A percentile compares a stretch with the other conserved stretches of the same genome.
Evolutionary conservation across 306 rosid species (phyloP).

Genomic region (Pterocarpus santalinus): DNA sequence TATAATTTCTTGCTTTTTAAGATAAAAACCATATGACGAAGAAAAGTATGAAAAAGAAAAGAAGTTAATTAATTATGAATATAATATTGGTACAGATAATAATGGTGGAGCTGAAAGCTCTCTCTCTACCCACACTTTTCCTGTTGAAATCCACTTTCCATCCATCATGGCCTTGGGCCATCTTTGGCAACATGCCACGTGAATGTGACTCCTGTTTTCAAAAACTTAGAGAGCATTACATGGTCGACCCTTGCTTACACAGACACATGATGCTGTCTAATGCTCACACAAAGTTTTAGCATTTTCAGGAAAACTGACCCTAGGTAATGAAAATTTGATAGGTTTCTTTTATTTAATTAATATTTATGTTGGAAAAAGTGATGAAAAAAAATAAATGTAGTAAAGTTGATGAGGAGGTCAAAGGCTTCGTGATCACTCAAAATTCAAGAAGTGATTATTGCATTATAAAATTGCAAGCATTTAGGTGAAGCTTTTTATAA

Average conservation of each 20-base stretch:
- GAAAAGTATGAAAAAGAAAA: not conserved
- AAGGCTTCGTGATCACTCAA: not conserved
- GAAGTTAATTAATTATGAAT: not conserved
- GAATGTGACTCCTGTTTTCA: conserved; percentile 47
- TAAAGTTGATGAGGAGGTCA: not conserved
- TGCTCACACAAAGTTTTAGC: conserved; percentile 29
- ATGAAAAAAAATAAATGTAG: not conserved
- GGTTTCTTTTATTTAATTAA: not conserved
- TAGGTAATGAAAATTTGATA: not conserved
- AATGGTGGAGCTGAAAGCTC: conserved; percentile 31
- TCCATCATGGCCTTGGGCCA: conserved; percentile 49
- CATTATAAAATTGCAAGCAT: not conserved
- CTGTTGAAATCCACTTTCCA: not conserved
- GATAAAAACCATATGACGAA: not conserved
- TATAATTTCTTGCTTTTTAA: not conserved
- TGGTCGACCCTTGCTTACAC: conserved; percentile 47
- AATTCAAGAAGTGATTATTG: not conserved
- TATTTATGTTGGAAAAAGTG: not conserved
- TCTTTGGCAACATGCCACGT: conserved; percentile 55
- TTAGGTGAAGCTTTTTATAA: not conserved
- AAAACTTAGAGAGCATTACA: conserved; percentile 33
- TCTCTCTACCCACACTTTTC: conserved; percentile 29
- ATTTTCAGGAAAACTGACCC: conserved; percentile 21
- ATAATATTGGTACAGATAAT: not conserved
- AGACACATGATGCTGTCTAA: conserved; percentile 54